These are phyloP conservation scores for Dendrothele bispora DNA, from an alignment of 768 basidiomycete genomes.

Conservation along the genomic window DNA sequence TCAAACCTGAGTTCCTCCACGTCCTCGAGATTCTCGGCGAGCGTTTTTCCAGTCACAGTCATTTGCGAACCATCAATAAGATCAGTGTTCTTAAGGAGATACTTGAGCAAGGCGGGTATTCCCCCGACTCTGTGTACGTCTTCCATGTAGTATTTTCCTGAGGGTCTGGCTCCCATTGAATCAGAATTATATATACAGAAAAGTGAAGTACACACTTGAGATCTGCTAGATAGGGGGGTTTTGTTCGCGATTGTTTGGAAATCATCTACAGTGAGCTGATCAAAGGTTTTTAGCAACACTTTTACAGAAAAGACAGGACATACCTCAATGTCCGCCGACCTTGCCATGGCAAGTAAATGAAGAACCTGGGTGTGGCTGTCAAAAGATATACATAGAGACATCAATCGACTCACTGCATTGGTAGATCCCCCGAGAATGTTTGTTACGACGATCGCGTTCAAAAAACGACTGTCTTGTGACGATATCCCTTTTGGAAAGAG, in stretches of 20 bases:
- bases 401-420: constrained; percentile 60
- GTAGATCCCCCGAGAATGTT: constrained; percentile 86
- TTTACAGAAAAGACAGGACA: neutral
- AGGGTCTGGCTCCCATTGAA: too few relatives aligned
- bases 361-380: constrained; percentile 53
- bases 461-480: constrained; percentile 68
- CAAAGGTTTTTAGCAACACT: neutral
- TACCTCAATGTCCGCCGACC: constrained; percentile 63
- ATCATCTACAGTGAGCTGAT: constrained; percentile 74
- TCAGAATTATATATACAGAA: too few relatives aligned
- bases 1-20: constrained; percentile 68
- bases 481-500: constrained; percentile 33
- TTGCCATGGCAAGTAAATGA: constrained; percentile 82
- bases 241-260: constrained; percentile 80
- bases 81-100: constrained; percentile 74
- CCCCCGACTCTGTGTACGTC: constrained; percentile 83
- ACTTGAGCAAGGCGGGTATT: constrained; percentile 82
- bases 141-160: constrained; percentile 88
- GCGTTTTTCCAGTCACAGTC: constrained; percentile 90
- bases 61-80: constrained; percentile 80
- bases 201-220: constrained; percentile 70
- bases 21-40: constrained; percentile 84
- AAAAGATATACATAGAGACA: neutral
- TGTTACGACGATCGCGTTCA: constrained; percentile 81
- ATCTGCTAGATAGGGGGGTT: constrained; percentile 84